Conservation (phyloP, 306 rosid species). For the Cicer arietinum region DNA sequence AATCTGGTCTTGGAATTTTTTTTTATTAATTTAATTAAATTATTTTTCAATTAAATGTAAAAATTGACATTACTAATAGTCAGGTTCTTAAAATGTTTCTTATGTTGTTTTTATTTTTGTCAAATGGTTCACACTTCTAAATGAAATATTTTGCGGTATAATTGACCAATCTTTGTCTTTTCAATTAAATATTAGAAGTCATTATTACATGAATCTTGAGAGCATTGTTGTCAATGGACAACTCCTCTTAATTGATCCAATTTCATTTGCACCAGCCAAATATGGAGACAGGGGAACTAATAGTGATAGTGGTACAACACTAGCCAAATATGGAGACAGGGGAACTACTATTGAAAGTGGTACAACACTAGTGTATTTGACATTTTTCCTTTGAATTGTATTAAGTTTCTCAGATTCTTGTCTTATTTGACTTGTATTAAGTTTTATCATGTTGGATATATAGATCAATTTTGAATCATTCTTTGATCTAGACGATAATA, state of each 20-base stretch:
- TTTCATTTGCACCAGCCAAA: slow-evolving; percentile 62
- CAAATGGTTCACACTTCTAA: slow-evolving; percentile 19
- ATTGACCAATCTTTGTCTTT: slow-evolving; percentile 38
- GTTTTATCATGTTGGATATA: too few species aligned
- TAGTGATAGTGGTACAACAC: slow-evolving; percentile 89
- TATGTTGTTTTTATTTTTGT: slow-evolving; percentile 5
- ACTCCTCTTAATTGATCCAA: slow-evolving; percentile 72
- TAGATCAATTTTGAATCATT: too few species aligned
- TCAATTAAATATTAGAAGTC: slow-evolving; percentile 71
- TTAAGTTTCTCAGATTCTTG: too few species aligned
- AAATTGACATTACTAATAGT: too few species aligned
- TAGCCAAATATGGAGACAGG: slow-evolving; percentile 63
- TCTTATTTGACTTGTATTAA: too few species aligned
- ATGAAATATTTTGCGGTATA: slow-evolving; percentile 37
- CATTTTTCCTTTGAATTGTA: too few species aligned
- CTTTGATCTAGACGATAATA: neutral
- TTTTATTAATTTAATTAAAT: too few species aligned
- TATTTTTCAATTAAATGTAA: too few species aligned
- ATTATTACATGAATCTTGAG: slow-evolving; percentile 84
- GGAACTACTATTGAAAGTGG: slow-evolving; percentile 95
- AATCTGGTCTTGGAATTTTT: neutral
- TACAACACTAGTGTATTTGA: slow-evolving; percentile 74
- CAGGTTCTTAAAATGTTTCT: too few species aligned
- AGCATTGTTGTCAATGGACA: slow-evolving; percentile 86
- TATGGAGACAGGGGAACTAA: slow-evolving; percentile 79